Evolutionary conservation across 257 asterid genomes (phyloP), one percentile per base, ranked within the genome.

Genomic region (Ballota nigra): DNA sequence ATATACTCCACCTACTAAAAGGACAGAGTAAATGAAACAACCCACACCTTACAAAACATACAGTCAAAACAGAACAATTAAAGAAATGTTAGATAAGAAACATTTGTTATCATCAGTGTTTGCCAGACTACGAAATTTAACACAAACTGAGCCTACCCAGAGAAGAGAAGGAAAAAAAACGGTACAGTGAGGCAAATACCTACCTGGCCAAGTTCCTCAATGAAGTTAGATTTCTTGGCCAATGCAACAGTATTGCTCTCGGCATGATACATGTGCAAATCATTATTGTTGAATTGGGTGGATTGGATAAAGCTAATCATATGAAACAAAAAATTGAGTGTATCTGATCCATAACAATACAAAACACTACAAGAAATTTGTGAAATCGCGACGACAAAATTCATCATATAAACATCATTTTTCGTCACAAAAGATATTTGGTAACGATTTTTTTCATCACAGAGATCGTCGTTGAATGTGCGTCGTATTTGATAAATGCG

Each of bases 181-280:
- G 68, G 43, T 40, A 19, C 51, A 79, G 49, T 66, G 34, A 24
- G 26, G 29, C 31, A 77, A 59, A 49, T n/a, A 45, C 45, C 64
- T 81, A 95, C 99, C 99, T 95, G 99, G 59, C 99, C 99, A 80
- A 95, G 99, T 86, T 95, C 99, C 83, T 95, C 99, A 43, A 92
- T 95, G 79, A 95, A 87, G 87, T 95, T 95, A 52, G 99, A 95
- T 60, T 98, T 95, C 65, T 98, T 92, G 38, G 99, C 98, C 79
- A 38, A 86, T 55, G 99, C 98, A 36, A 97, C 95, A 72, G 98
- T 95, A 75, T 92, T 90, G 91, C 96, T 89, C 80, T 95, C 99
- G 71, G 81, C 83, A 65, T 95, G 99, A 86, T 87, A 95, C 99
- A 95, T 92, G 85, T 75, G 87, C 79, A 95, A 74, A 75, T 95